Percentiles rank a stretch among this genome's conserved stretches.
These are phyloP conservation scores for Fusarium foetens DNA, from an alignment of 2,329 filamentous ascomycete genomes.

Conservation along the genomic window DNA sequence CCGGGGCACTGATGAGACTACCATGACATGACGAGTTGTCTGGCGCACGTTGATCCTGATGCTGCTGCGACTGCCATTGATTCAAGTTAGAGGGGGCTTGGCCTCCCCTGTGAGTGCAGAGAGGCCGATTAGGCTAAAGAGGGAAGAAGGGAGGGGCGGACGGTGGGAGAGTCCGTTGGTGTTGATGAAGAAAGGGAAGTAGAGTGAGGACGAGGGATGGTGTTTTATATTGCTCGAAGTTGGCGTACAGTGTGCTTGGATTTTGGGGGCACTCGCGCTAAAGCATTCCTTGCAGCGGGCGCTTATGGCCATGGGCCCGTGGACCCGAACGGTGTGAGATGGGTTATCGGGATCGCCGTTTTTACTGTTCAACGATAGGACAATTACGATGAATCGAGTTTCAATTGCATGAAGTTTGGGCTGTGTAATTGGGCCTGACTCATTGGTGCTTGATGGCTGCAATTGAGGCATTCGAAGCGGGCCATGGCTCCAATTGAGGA, in stretches of 20 bases:
- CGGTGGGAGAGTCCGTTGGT: constrained; percentile 13
- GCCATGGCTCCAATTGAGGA: neutral
- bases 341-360: neutral
- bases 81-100: constrained; percentile 43
- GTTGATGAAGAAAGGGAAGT: constrained; percentile 16
- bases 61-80: constrained; percentile 37
- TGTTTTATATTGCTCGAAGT: constrained; percentile 29
- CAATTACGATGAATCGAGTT: neutral
- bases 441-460: neutral
- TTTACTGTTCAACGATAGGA: neutral
- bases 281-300: neutral
- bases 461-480: neutral
- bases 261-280: constrained; percentile 11
- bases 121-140: constrained; percentile 35
- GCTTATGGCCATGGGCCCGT: constrained; percentile 2
- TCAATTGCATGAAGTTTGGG: neutral
- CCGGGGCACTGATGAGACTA: constrained; percentile 32
- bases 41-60: constrained; percentile 18
- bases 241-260: constrained; percentile 28
- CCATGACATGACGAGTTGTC: constrained; percentile 29
- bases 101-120: constrained; percentile 42
- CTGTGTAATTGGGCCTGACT: neutral
- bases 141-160: neutral
- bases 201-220: neutral
- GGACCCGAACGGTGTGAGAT: constrained; percentile 7